Evolutionary conservation across 768 basidiomycete species (phyloP).

Genomic region (Mycena olivaceomarginata): DNA sequence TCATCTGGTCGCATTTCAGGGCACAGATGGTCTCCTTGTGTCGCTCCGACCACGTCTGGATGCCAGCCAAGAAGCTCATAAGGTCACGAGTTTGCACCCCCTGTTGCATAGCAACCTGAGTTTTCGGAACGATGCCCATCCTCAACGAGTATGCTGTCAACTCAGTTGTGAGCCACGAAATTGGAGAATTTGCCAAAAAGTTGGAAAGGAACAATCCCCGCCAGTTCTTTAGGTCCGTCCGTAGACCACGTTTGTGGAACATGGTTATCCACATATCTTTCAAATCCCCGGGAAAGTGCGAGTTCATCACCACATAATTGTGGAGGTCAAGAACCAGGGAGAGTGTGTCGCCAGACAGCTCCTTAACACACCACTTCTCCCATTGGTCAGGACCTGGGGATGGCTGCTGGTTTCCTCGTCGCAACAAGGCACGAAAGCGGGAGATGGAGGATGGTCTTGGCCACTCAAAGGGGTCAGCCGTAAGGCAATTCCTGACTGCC

Average conservation of each 20-base stretch:
- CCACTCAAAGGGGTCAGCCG: slow-evolving; percentile 48
- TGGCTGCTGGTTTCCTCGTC: slow-evolving; percentile 52
- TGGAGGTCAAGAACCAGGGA: slow-evolving; percentile 48
- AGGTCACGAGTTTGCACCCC: slow-evolving; percentile 53
- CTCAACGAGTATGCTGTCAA: slow-evolving; percentile 48
- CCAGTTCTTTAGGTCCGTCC: slow-evolving; percentile 27
- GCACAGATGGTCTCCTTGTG: slow-evolving; percentile 45
- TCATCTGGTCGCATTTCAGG: slow-evolving; percentile 54
- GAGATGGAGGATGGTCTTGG: slow-evolving; percentile 39
- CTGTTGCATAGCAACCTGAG: slow-evolving; percentile 52
- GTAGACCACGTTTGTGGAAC: slow-evolving; percentile 50
- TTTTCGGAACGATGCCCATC: slow-evolving; percentile 46
- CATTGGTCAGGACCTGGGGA: slow-evolving; percentile 59
- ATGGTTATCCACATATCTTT: slow-evolving; percentile 50
- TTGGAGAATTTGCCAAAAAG: slow-evolving; percentile 45
- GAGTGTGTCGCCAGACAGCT: slow-evolving; percentile 48
- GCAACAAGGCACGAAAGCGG: slow-evolving; percentile 47
- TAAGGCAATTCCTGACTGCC: slow-evolving; percentile 29
- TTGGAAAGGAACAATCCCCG: slow-evolving; percentile 49
- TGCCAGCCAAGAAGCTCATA: slow-evolving; percentile 43
- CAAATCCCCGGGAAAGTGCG: slow-evolving; percentile 50
- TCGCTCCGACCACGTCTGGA: slow-evolving; percentile 49
- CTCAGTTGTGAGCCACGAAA: slow-evolving; percentile 51
- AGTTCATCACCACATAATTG: slow-evolving; percentile 51
- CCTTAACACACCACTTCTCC: too few relatives aligned